Evolutionary conservation across 2,329 filamentous ascomycete species (phyloP).

Genomic region (Chrysoporthe cubensis): DNA sequence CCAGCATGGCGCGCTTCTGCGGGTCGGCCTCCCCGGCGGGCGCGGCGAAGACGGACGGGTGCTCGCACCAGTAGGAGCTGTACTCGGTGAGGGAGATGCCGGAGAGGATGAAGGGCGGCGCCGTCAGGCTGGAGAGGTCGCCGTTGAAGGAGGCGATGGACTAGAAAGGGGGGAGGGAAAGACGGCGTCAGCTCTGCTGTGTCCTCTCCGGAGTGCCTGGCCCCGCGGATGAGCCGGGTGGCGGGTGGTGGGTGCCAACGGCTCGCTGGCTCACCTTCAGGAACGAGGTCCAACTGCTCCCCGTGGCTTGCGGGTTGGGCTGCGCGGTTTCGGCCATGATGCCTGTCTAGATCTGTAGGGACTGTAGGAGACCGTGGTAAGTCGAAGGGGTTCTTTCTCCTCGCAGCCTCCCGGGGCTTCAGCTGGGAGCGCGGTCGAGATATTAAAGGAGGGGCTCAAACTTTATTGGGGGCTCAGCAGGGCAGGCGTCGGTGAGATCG

Average conservation of each 20-base stretch:
- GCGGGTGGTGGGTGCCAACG: no score
- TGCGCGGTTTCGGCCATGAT: slow-evolving; percentile 26
- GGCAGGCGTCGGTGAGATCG: slow-evolving; percentile 25
- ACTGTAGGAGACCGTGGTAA: not conserved
- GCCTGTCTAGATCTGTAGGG: not conserved
- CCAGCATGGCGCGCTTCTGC: slow-evolving; percentile 79
- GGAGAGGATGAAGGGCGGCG: slow-evolving; percentile 81
- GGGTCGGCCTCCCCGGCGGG: slow-evolving; percentile 79
- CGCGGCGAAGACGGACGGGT: slow-evolving; percentile 77
- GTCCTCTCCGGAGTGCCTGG: no score
- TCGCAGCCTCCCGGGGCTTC: not conserved
- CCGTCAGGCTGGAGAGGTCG: slow-evolving; percentile 78
- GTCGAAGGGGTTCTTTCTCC: not conserved
- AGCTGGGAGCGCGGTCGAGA: not conserved
- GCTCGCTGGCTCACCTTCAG: slow-evolving; percentile 48
- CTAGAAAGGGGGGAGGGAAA: slow-evolving; percentile 38
- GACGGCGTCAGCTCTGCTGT: not conserved
- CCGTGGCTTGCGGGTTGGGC: slow-evolving; percentile 41
- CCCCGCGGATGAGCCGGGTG: no score
- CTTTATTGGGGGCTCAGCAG: slow-evolving; percentile 15
- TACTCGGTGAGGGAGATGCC: slow-evolving; percentile 79
- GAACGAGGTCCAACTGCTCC: slow-evolving; percentile 56
- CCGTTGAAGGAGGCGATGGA: slow-evolving; percentile 83
- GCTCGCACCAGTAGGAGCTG: slow-evolving; percentile 82
- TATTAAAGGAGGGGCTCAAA: not conserved